These are phyloP conservation scores for Chloranthus sessilifolius DNA, from an alignment of 164 flowering plant species.

Conservation along the genomic window DNA sequence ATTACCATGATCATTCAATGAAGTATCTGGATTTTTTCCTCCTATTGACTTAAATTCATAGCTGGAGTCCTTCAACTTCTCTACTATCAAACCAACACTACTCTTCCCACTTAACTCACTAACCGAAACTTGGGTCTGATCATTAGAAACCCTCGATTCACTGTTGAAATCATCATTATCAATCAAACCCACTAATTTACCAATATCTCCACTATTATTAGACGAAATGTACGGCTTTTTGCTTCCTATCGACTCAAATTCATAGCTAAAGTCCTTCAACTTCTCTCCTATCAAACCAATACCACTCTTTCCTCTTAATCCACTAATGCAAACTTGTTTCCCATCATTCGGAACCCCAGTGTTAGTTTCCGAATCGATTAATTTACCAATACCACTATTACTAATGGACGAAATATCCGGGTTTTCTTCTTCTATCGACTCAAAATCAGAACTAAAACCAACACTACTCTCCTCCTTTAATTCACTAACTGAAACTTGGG, in stretches of 20 bases:
- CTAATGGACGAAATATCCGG: too few species aligned
- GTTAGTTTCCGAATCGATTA: neutral
- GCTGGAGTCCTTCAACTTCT: constrained; percentile 2
- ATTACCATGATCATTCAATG: constrained; percentile 1
- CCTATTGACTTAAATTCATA: neutral
- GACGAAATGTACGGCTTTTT: neutral
- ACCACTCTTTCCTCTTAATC: neutral
- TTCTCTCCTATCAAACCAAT: neutral
- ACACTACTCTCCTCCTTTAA: constrained; percentile 1
- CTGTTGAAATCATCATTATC: neutral
- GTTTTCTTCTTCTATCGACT: too few species aligned
- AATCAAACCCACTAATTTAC: neutral
- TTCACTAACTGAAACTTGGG: neutral
- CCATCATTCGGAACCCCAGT: neutral
- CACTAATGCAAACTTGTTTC: neutral
- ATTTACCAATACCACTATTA: neutral
- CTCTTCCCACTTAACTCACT: neutral
- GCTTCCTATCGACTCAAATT: neutral
- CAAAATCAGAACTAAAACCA: too few species aligned
- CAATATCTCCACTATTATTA: neutral
- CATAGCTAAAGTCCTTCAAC: neutral
- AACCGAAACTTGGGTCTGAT: neutral
- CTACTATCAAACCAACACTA: constrained; percentile 7
- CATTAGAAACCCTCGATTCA: neutral
- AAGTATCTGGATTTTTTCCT: constrained; percentile 5